Evolutionary conservation across 352 stramenopile species (phyloP), one percentile per base, ranked within the genome.

Genomic region (Peronospora tabacina): DNA sequence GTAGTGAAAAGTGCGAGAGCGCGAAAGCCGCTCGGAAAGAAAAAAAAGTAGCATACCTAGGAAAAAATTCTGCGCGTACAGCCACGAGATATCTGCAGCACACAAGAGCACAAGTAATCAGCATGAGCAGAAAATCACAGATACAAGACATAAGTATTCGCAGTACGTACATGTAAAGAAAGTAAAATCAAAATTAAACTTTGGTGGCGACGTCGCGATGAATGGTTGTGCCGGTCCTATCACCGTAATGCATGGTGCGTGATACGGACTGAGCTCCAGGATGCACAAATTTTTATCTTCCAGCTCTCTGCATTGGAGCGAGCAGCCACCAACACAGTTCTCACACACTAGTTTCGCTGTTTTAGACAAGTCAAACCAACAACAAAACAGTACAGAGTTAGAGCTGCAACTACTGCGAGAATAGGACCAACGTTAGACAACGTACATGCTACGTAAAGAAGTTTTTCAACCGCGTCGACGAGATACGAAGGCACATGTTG

Each of bases 1-100:
- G 39, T 90, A 93, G 66, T 93, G 82, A 63, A 93, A 93, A 26
- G 75, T 56, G 10, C 81, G 76, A 19, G 77, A 89, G 6, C 74
- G 73, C 17, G 78, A 80, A 34, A 92, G 62, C 30, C 63, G 66
- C 24, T 69, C 63, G 15, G 78, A 84, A 36, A 72, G 61, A 68
- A 86, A 85, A 55, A 87, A 90, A 16, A 88, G 38, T 28, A 82
- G 37, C 37, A 89, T 50, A 9, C 81, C 81, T 28, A 85, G 19
- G 36, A 83, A 72, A 41, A 90, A 86, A 34, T 90, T 89, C 50
- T 90, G 78, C 34, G 75, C 66, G 39, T 83, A 89, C 15, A 76
- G 44, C 59, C 70, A 77, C 35, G 79, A 87, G 39, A 87, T 44
- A 59, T 82, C 75, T 84, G 36, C 37, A 58, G 9, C 28, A 30